These are phyloP conservation scores for Ascoidea asiatica DNA, from an alignment of 805 yeast species.

Conservation along the genomic window DNA sequence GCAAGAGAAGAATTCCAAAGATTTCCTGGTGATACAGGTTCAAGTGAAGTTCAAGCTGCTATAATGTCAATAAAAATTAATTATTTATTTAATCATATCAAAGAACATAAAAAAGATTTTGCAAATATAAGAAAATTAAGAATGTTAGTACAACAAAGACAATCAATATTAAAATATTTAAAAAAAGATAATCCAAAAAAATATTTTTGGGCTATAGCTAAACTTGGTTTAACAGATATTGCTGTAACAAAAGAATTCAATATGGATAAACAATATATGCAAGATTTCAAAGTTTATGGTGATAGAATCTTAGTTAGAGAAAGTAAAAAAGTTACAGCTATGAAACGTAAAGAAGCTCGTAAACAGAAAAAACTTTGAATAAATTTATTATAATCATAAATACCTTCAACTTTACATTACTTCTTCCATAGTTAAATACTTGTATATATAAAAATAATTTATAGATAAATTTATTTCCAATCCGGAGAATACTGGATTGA, in stretches of 20 bases:
- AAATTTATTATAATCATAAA: no score
- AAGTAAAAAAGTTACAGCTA: conserved; percentile 33
- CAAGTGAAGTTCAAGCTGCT: conserved; percentile 95
- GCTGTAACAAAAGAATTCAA: conserved; percentile 69
- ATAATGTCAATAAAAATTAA: conserved; percentile 71
- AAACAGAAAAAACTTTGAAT: conserved; percentile 32
- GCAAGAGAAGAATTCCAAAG: conserved; percentile 76
- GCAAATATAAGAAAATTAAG: conserved; percentile 58
- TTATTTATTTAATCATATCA: conserved; percentile 60
- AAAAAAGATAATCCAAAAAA: conserved; percentile 69
- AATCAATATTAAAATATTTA: conserved; percentile 66
- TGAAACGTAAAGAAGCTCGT: conserved; percentile 31
- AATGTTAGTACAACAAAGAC: conserved; percentile 82
- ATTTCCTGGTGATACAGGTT: conserved; percentile 83
- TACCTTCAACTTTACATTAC: no score
- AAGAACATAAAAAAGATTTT: conserved; percentile 57
- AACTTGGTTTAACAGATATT: conserved; percentile 76
- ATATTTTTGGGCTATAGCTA: conserved; percentile 76
- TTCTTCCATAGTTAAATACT: no score
- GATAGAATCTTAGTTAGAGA: conserved; percentile 52
- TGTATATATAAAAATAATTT: no score
- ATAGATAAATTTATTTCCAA: no score
- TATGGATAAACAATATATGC: conserved; percentile 66
- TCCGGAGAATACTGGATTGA: no score
- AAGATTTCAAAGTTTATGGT: conserved; percentile 67